phyloP scores from a whole-genome alignment of 2,329 filamentous ascomycete species.

The Colletotrichum musae region DNA sequence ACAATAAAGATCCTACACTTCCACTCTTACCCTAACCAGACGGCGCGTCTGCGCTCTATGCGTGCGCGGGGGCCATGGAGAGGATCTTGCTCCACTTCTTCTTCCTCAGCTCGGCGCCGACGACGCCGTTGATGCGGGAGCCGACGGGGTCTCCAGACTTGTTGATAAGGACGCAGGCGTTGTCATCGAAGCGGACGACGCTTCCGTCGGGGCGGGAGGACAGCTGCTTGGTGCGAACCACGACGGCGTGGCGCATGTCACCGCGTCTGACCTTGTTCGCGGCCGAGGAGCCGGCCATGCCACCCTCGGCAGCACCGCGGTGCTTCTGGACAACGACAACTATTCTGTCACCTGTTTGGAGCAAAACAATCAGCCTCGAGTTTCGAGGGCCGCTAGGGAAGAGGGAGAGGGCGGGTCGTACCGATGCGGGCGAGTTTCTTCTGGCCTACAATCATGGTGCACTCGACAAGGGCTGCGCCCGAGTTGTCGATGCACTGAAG shows the following conservation, averaged over 20 bases:
- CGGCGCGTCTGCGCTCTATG: slow-evolving; percentile 49
- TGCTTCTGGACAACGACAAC: slow-evolving; percentile 99
- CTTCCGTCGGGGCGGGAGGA: slow-evolving; percentile 89
- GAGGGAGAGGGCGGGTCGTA: slow-evolving; percentile 58
- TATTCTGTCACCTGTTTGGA: slow-evolving; percentile 86
- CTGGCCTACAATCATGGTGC: slow-evolving; percentile 91
- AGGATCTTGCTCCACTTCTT: slow-evolving; percentile 99
- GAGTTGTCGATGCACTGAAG: slow-evolving; percentile 99
- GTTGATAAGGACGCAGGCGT: slow-evolving; percentile 97
- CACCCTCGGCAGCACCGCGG: slow-evolving; percentile 81
- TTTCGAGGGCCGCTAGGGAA: neutral
- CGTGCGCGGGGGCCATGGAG: slow-evolving; percentile 86
- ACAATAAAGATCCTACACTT: slow-evolving; percentile 27
- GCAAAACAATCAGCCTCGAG: slow-evolving; percentile 65
- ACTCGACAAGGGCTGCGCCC: slow-evolving; percentile 96
- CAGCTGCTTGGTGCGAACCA: slow-evolving; percentile 92
- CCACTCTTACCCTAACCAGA: neutral
- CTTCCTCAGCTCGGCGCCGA: slow-evolving; percentile 88
- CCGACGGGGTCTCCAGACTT: slow-evolving; percentile 97
- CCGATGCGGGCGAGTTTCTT: slow-evolving; percentile 91
- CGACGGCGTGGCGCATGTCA: slow-evolving; percentile 95
- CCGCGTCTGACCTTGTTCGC: slow-evolving; percentile 96
- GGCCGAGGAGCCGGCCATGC: slow-evolving; percentile 78
- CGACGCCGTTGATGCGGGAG: slow-evolving; percentile 90
- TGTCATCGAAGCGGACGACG: slow-evolving; percentile 95